These are phyloP conservation scores for Aspergillus sp. DNA, from an alignment of 2,329 filamentous ascomycete genomes.

Conservation along the genomic window DNA sequence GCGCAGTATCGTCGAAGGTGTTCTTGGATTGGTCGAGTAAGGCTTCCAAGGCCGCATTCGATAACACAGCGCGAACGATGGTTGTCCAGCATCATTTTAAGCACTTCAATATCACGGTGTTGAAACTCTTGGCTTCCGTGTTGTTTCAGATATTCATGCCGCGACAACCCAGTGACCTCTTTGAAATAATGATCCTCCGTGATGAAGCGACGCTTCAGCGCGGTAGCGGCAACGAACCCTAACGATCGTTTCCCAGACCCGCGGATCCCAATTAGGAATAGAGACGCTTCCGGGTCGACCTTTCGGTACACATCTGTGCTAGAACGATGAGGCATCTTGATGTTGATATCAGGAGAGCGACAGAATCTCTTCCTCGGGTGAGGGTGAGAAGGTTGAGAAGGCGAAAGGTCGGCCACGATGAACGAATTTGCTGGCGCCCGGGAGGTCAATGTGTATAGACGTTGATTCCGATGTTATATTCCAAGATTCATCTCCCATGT, in stretches of 20 bases:
- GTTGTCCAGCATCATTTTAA: conserved; percentile 47
- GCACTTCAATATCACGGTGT: conserved; percentile 42
- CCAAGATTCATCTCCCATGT: neutral
- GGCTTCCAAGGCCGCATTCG: conserved; percentile 44
- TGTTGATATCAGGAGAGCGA: neutral
- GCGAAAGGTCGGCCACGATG: neutral
- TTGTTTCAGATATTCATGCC: conserved; percentile 42
- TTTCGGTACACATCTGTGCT: conserved; percentile 21
- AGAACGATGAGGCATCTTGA: conserved; percentile 11
- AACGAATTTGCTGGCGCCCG: neutral
- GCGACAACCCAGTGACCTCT: conserved; percentile 41
- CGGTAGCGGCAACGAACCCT: conserved; percentile 45
- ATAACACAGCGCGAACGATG: conserved; percentile 44
- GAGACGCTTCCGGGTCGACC: conserved; percentile 40
- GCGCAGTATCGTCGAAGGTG: conserved; percentile 38
- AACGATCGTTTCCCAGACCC: conserved; percentile 47
- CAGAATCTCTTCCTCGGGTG: conserved; percentile 1
- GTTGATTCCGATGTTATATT: neutral
- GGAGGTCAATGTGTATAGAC: neutral
- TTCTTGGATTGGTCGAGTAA: conserved; percentile 44
- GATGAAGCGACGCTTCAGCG: conserved; percentile 44
- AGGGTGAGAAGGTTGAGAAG: neutral
- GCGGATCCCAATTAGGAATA: conserved; percentile 45
- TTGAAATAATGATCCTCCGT: conserved; percentile 48
- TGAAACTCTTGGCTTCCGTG: conserved; percentile 45